Percentiles rank a stretch among this genome's conserved stretches.
Conservation (phyloP, 1,284 basidiomycete species). For the Boletellus sp. region DNA sequence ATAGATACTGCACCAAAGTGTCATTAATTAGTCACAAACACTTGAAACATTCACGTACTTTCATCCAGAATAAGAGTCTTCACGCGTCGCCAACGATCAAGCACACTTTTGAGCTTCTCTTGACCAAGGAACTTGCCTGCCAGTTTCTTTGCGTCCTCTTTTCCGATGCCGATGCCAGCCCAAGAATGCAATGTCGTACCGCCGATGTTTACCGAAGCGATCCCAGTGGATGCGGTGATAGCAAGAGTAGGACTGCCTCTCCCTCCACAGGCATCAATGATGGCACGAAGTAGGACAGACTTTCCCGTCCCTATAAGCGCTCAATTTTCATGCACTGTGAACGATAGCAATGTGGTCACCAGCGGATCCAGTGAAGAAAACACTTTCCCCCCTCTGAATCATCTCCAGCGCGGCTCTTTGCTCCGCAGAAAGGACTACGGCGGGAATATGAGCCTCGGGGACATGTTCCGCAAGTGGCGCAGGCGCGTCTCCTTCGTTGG, state of each 20-base stretch:
- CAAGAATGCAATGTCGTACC: constrained; percentile 94
- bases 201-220: constrained; percentile 93
- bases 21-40: constrained; percentile 2
- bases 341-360: constrained; percentile 41
- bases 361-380: constrained; percentile 84
- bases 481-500: background rate
- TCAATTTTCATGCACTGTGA: constrained; percentile 6
- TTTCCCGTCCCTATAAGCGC: constrained; percentile 81
- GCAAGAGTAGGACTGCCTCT: constrained; percentile 71
- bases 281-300: constrained; percentile 88
- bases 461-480: background rate
- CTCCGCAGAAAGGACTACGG: constrained; percentile 42
- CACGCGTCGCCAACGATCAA: constrained; percentile 66
- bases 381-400: constrained; percentile 48
- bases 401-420: constrained; percentile 52
- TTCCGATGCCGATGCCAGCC: constrained; percentile 83
- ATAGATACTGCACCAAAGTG: constrained; percentile 76
- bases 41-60: constrained; percentile 45
- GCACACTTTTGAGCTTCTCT: constrained; percentile 66
- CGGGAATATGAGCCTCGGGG: background rate
- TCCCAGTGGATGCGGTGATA: constrained; percentile 89
- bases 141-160: constrained; percentile 63
- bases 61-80: constrained; percentile 93
- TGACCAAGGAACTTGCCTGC: constrained; percentile 58
- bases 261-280: constrained; percentile 65